phyloP scores from a whole-genome alignment of 2,329 filamentous ascomycete genomes.

The Penicillium sp. region DNA sequence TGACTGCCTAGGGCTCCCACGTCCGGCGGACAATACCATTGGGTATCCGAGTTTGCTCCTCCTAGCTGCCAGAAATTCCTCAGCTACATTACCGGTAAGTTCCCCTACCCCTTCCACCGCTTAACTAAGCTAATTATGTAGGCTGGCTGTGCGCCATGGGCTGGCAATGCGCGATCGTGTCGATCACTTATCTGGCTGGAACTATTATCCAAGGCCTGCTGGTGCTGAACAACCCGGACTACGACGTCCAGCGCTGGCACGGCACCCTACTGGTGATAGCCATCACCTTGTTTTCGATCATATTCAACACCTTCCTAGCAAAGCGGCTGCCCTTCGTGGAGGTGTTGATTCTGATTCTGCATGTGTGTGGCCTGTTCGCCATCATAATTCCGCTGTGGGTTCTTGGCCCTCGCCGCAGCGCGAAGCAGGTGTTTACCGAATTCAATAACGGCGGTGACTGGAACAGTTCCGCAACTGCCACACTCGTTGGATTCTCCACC shows the following conservation, averaged over 20 bases:
- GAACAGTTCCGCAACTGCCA: neutral
- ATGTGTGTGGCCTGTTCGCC: slow-evolving; percentile 34
- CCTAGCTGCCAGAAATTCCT: slow-evolving; percentile 35
- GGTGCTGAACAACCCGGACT: slow-evolving; percentile 26
- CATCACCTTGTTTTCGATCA: slow-evolving; percentile 24
- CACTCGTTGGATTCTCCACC: slow-evolving; percentile 1
- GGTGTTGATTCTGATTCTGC: slow-evolving; percentile 32
- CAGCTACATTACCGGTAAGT: slow-evolving; percentile 26
- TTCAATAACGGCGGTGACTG: neutral
- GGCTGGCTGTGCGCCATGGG: slow-evolving; percentile 35
- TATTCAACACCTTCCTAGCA: slow-evolving; percentile 32
- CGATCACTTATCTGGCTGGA: slow-evolving; percentile 26
- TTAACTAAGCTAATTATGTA: neutral
- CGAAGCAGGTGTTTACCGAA: slow-evolving; percentile 3
- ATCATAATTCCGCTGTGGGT: slow-evolving; percentile 37
- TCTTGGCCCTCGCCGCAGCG: neutral
- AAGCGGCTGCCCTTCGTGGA: slow-evolving; percentile 33
- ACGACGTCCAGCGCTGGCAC: slow-evolving; percentile 1
- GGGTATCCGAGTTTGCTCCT: slow-evolving; percentile 32
- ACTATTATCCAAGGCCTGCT: slow-evolving; percentile 39
- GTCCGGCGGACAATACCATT: slow-evolving; percentile 35
- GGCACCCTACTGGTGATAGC: slow-evolving; percentile 15
- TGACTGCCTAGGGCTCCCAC: slow-evolving; percentile 36
- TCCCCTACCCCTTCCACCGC: fast-evolving
- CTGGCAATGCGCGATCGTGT: slow-evolving; percentile 31